Base-by-base conservation (phyloP, 2,329 filamentous ascomycete genomes). In the Hymenoscyphus linearis region DNA sequence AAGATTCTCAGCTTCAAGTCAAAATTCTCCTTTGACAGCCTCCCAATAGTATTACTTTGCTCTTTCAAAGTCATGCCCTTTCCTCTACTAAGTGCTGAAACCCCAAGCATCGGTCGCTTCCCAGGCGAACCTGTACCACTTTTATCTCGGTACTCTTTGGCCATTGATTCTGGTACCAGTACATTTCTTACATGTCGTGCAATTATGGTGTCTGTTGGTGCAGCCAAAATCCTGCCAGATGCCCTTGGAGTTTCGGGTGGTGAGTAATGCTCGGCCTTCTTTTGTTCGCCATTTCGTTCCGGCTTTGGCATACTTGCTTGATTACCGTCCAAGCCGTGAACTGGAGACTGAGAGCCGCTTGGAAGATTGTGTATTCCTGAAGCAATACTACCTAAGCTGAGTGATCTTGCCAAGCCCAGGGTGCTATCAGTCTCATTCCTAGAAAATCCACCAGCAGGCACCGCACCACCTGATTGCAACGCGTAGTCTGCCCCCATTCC, bases 1-100 rank as follows among this genome's bases (percentile, higher is more conserved):
- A 97, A 96, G 66, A 98, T 95, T 74, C 96, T 96, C 76, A 98
- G 86, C 76, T 98, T 97, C 60, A 98, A 78, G 73, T 97, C 93
- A 73, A 98, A 99, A 67, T 99, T 99, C 74, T 99, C 95, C 76
- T 99, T 99, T 63, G 91, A 96, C 2, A 98, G 82, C 62, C 93
- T 87, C 75, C 99, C 95, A 66, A 99, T 97, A 14, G 93, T 98
- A 76, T 89, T 96, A 72, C 93, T 96, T 75, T 99, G 95, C 75
- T 99, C 95, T 74, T 97, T 98, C 47, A 99, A 79, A 0, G 95
- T 98, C 76, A 99, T 79, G 68, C 85, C 90, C 70, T 84, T 86
- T 22, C 86, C 86, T 52, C 85, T 80, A 34, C 79, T 77, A 59
- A 80, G 74, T 3, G 80, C 75, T 0, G 80, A 80, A 27, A 82